Conservation (phyloP, 2,329 filamentous ascomycete species). For the Aspergillus felis region DNA sequence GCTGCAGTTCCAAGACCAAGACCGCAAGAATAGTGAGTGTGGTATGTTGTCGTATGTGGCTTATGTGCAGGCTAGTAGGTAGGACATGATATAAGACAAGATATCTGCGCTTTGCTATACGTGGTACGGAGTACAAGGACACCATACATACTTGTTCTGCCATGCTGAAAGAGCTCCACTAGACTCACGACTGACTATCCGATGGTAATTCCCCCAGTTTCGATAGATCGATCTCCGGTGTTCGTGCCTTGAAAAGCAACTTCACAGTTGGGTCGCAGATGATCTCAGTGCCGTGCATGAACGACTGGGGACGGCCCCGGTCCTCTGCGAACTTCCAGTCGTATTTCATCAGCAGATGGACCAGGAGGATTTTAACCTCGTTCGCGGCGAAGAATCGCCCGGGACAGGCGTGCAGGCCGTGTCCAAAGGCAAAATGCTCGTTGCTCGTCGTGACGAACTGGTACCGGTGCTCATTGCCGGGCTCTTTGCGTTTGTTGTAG, state of each 20-base stretch:
- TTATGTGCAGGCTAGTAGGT: not conserved
- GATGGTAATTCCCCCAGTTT: not conserved
- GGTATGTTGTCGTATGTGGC: not conserved
- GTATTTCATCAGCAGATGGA: slow-evolving; percentile 51
- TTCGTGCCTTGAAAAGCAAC: slow-evolving; percentile 23
- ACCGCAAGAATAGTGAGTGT: not conserved
- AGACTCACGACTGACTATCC: not conserved
- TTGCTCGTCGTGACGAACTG: slow-evolving; percentile 29
- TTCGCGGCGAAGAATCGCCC: slow-evolving; percentile 56
- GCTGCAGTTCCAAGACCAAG: no score
- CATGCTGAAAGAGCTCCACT: not conserved
- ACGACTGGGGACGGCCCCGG: slow-evolving; percentile 35
- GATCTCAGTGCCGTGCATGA: slow-evolving; percentile 46
- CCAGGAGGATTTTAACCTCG: slow-evolving; percentile 54
- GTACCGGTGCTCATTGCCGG: slow-evolving; percentile 26
- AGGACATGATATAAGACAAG: not conserved
- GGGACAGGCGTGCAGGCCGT: slow-evolving; percentile 40
- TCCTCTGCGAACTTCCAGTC: slow-evolving; percentile 45
- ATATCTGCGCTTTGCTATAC: not conserved
- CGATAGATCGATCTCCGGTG: slow-evolving; percentile 23
- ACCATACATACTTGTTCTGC: not conserved
- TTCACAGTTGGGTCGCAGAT: slow-evolving; percentile 29
- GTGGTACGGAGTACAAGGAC: not conserved
- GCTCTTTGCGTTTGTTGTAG: slow-evolving; percentile 26
- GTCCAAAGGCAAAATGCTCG: slow-evolving; percentile 34